Percentiles rank a stretch among this genome's conserved stretches.
Evolutionary conservation across 179 eudicot genomes (phyloP).

Genomic region (Camellia oleifera): DNA sequence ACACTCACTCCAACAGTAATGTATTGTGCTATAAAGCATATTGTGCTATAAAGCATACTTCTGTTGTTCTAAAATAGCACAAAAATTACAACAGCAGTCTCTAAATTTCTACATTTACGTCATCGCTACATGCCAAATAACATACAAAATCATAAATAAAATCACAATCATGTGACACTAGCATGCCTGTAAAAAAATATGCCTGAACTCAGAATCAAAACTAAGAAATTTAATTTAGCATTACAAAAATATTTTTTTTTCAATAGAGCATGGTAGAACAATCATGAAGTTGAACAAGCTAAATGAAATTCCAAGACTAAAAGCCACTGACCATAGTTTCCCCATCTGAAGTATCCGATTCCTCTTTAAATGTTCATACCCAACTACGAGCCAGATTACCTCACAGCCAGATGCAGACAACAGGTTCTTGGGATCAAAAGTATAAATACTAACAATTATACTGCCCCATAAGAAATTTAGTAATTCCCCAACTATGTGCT

Average conservation of each 20-base stretch:
- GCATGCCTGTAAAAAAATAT: too few species aligned
- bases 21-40: too few species aligned
- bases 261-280: not conserved
- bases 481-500: constrained; percentile 26
- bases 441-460: not conserved
- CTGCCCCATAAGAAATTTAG: not conserved
- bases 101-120: too few species aligned
- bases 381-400: not conserved
- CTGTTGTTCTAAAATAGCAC: too few species aligned
- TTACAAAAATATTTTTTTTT: not conserved
- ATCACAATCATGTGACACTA: too few species aligned
- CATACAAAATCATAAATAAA: too few species aligned
- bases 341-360: not conserved
- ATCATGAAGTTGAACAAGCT: constrained; percentile 5
- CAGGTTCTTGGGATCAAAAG: constrained; percentile 2
- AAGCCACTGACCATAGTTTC: constrained; percentile 7
- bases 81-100: too few species aligned
- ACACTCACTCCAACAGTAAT: too few species aligned
- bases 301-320: constrained; percentile 3
- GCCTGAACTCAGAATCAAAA: too few species aligned
- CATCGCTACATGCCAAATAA: too few species aligned
- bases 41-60: too few species aligned
- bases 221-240: not conserved
- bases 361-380: not conserved
- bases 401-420: not conserved